Conservation (phyloP, 2,329 filamentous ascomycete genomes). For the Dactylellina leptospora region DNA sequence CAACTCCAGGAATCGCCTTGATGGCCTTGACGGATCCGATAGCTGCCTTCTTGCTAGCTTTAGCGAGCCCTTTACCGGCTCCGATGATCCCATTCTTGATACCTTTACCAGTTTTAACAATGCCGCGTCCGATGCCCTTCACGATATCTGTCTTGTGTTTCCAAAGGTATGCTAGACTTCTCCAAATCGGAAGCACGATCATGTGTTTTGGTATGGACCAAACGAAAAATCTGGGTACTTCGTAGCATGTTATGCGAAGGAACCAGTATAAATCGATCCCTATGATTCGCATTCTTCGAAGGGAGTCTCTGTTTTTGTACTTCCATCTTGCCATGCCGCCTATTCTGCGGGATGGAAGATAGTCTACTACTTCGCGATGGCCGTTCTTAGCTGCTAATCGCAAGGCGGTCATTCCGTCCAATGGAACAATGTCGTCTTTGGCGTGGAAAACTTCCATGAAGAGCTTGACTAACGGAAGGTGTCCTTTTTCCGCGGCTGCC, state of each 20-base stretch:
- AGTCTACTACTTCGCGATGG: conserved; percentile 46
- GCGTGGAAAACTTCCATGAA: conserved; percentile 49
- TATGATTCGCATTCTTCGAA: conserved; percentile 10
- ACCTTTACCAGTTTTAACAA: conserved; percentile 16
- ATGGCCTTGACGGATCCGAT: conserved; percentile 34
- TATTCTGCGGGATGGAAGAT: conserved; percentile 36
- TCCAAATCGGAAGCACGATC: conserved; percentile 27
- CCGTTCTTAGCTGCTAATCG: conserved; percentile 42
- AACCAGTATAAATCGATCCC: conserved; percentile 22
- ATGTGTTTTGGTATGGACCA: conserved; percentile 42
- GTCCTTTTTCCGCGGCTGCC: conserved; percentile 45
- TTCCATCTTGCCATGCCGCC: conserved; percentile 47
- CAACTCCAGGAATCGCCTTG: conserved; percentile 28
- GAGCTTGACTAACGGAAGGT: conserved; percentile 49
- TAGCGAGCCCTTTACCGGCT: conserved; percentile 22
- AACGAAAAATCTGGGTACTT: conserved; percentile 45
- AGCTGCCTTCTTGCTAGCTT: conserved; percentile 19
- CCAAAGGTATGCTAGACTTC: conserved; percentile 21
- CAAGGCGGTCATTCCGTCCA: conserved; percentile 47
- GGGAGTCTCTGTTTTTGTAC: conserved; percentile 27
- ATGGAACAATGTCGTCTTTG: conserved; percentile 46
- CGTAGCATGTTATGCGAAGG: conserved; percentile 18
- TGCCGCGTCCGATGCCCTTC: conserved; percentile 11
- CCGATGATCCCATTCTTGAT: conserved; percentile 26
- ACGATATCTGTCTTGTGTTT: conserved; percentile 44